These are phyloP conservation scores for Xanthoparmelia taractica DNA, from an alignment of 495 filamentous ascomycete species.

Conservation along the genomic window DNA sequence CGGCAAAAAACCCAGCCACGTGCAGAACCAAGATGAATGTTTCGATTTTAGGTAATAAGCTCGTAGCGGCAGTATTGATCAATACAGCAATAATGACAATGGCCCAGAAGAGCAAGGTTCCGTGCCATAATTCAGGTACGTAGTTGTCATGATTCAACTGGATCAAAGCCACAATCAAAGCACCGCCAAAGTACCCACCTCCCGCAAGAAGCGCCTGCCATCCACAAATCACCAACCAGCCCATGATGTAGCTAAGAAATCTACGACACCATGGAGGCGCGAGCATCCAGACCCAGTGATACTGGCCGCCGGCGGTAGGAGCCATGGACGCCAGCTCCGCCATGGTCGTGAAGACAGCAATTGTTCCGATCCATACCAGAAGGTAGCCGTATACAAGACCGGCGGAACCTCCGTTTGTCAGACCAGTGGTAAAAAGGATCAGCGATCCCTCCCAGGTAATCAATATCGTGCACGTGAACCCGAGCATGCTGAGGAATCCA, in stretches of 20 bases:
- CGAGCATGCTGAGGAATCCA: conserved; percentile 41
- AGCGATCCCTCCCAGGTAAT: conserved; percentile 41
- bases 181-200: conserved; percentile 36
- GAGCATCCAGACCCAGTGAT: conserved; percentile 49
- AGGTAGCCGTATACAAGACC: conserved; percentile 46
- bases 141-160: conserved; percentile 35
- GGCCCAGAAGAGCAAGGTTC: conserved; percentile 40
- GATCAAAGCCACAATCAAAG: conserved; percentile 38
- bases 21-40: conserved; percentile 42
- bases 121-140: conserved; percentile 35
- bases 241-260: conserved; percentile 43
- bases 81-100: conserved; percentile 32
- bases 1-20: conserved; percentile 44
- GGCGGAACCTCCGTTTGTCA: conserved; percentile 39
- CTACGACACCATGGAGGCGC: conserved; percentile 34
- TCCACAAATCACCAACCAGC: conserved; percentile 41
- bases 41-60: conserved; percentile 40
- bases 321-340: conserved; percentile 38
- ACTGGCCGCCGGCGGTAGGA: conserved; percentile 45
- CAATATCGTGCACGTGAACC: conserved; percentile 40
- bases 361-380: conserved; percentile 42
- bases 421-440: conserved; percentile 23
- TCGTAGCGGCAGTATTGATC: conserved; percentile 38
- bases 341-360: conserved; percentile 25
- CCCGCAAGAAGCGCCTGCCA: conserved; percentile 41